Conservation (phyloP, 2,329 filamentous ascomycete genomes). For the Cercospora berteroae region DNA sequence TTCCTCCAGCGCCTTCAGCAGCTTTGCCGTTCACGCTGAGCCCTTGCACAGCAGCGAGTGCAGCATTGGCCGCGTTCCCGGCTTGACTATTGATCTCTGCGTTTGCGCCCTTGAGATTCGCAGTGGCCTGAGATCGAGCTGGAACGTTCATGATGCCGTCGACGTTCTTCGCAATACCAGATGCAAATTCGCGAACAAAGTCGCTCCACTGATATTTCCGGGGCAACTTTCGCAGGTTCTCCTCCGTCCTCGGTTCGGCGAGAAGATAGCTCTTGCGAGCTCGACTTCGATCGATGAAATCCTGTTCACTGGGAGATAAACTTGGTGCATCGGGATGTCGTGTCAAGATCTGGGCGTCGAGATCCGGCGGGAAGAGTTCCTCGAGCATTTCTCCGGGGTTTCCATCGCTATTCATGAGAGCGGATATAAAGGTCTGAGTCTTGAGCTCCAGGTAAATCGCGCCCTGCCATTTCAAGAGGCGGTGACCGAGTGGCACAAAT, state of each 20-base stretch:
- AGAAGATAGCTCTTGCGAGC: constrained; percentile 58
- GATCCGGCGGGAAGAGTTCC: constrained; percentile 58
- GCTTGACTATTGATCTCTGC: constrained; percentile 11
- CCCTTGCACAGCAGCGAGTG: constrained; percentile 5
- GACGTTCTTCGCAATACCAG: constrained; percentile 59
- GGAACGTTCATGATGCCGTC: constrained; percentile 43
- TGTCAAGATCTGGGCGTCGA: constrained; percentile 54
- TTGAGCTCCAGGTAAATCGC: constrained; percentile 63
- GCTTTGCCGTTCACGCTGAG: constrained; percentile 7
- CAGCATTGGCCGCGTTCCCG: background rate
- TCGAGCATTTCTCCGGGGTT: constrained; percentile 57
- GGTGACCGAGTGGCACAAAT: constrained; percentile 59
- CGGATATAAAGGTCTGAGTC: constrained; percentile 65
- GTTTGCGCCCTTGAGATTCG: constrained; percentile 12
- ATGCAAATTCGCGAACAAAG: constrained; percentile 59
- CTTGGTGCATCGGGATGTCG: constrained; percentile 54
- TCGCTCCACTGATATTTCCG: constrained; percentile 64
- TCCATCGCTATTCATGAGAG: constrained; percentile 56
- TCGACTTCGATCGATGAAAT: constrained; percentile 57
- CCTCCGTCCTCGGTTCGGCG: constrained; percentile 44
- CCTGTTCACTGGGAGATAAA: constrained; percentile 58
- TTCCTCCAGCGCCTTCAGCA: constrained; percentile 6
- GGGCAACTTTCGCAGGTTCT: constrained; percentile 51
- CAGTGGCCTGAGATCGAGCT: constrained; percentile 25
- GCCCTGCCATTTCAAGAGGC: constrained; percentile 59